A percentile compares a stretch with the other conserved stretches of the same genome.
Conservation (phyloP, 257 asterid species). For the Rehmannia glutinosa region DNA sequence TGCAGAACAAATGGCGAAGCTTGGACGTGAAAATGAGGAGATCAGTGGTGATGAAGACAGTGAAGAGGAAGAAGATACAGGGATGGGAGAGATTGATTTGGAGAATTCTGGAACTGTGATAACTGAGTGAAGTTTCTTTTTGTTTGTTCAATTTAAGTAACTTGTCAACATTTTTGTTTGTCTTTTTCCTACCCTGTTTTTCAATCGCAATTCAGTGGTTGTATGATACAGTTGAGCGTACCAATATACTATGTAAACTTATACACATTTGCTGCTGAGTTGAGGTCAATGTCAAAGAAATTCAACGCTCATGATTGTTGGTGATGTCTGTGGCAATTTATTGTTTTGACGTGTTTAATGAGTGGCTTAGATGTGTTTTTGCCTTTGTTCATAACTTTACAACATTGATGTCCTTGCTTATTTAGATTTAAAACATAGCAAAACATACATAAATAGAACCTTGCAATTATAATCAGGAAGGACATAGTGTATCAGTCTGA, state of each 20-base stretch:
- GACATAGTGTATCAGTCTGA: too few relatives aligned
- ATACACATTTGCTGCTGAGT: neutral
- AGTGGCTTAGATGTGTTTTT: neutral
- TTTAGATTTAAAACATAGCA: neutral
- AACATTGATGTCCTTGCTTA: neutral
- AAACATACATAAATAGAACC: too few relatives aligned
- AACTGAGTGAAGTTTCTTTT: conserved; percentile 21
- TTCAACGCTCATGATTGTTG: too few relatives aligned
- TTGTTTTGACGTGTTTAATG: neutral
- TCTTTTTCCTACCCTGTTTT: neutral
- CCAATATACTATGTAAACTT: too few relatives aligned
- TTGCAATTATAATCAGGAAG: too few relatives aligned
- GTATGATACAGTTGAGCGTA: neutral
- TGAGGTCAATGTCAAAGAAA: too few relatives aligned
- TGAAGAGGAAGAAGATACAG: conserved; percentile 95
- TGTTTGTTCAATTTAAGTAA: neutral
- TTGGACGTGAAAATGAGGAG: conserved; percentile 71
- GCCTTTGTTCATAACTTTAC: neutral
- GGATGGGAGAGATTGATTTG: conserved; percentile 87
- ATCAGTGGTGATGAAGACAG: conserved; percentile 83
- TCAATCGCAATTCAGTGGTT: neutral
- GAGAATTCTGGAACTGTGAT: conserved; percentile 48
- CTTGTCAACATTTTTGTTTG: conserved; percentile 2
- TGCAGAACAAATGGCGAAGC: conserved; percentile 76
- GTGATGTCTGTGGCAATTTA: too few relatives aligned